phyloP scores from a whole-genome alignment of 495 filamentous ascomycete genomes.

The Hypoxylon fragiforme region DNA sequence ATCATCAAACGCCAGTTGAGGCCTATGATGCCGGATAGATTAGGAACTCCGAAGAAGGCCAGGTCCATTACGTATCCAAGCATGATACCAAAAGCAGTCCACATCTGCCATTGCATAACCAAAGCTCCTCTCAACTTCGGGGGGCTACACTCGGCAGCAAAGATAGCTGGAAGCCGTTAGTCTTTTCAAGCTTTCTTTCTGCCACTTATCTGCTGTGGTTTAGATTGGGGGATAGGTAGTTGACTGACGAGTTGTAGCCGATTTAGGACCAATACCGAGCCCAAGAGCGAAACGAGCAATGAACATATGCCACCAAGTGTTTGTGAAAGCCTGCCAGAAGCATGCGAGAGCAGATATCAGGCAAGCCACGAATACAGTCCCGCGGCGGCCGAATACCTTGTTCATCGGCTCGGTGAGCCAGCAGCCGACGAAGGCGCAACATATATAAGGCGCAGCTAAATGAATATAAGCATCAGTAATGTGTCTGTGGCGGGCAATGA shows the following conservation, averaged over 20 bases:
- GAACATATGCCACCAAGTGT: slow-evolving; percentile 76
- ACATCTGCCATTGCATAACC: slow-evolving; percentile 78
- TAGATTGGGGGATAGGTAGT: background rate
- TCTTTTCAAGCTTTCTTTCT: too few relatives aligned
- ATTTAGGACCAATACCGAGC: slow-evolving; percentile 80
- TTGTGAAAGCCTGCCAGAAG: slow-evolving; percentile 76
- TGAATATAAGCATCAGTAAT: slow-evolving; percentile 2
- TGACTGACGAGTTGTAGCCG: slow-evolving; percentile 62
- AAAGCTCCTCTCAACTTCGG: slow-evolving; percentile 73
- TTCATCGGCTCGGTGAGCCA: slow-evolving; percentile 86
- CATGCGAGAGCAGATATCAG: slow-evolving; percentile 61
- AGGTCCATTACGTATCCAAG: slow-evolving; percentile 73
- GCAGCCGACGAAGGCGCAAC: slow-evolving; percentile 75
- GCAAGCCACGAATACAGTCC: slow-evolving; percentile 72
- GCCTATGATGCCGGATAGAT: slow-evolving; percentile 58
- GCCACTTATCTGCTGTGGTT: background rate
- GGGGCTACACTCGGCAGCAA: slow-evolving; percentile 76
- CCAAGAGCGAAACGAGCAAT: slow-evolving; percentile 72
- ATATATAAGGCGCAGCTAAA: slow-evolving; percentile 65
- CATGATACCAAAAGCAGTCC: slow-evolving; percentile 85
- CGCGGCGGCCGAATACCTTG: slow-evolving; percentile 74
- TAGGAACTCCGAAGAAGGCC: slow-evolving; percentile 67
- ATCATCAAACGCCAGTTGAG: slow-evolving; percentile 87
- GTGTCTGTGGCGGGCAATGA: slow-evolving; percentile 25
- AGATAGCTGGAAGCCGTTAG: slow-evolving; percentile 47